These are phyloP conservation scores for Trichothecium sympodiale DNA, from an alignment of 2,329 filamentous ascomycete species.

Conservation along the genomic window DNA sequence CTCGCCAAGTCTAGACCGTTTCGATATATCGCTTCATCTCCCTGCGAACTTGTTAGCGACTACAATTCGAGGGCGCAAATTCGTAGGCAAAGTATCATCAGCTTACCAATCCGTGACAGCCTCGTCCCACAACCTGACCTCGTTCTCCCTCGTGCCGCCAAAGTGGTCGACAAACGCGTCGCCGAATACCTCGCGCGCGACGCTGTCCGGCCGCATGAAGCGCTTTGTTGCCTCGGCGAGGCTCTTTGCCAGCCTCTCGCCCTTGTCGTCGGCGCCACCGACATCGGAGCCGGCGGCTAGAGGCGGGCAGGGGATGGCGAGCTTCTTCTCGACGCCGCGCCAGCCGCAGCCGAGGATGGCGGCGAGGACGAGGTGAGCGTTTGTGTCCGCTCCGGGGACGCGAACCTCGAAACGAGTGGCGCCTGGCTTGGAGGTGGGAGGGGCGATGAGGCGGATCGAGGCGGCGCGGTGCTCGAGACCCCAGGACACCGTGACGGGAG, in stretches of 20 bases:
- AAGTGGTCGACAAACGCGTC: slow-evolving; percentile 95
- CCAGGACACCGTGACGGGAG: slow-evolving; percentile 95
- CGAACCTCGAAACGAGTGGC: slow-evolving; percentile 89
- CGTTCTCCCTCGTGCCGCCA: slow-evolving; percentile 84
- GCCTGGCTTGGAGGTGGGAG: slow-evolving; percentile 72
- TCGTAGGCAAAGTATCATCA: not conserved
- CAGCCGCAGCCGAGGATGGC: slow-evolving; percentile 82
- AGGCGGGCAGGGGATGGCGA: slow-evolving; percentile 71
- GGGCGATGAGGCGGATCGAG: slow-evolving; percentile 79
- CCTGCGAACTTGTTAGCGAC: slow-evolving; percentile 29
- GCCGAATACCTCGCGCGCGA: slow-evolving; percentile 89
- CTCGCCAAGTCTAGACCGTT: slow-evolving; percentile 43
- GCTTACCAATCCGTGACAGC: slow-evolving; percentile 93
- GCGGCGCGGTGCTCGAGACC: slow-evolving; percentile 90
- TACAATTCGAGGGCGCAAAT: too few relatives aligned
- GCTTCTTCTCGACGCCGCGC: slow-evolving; percentile 85
- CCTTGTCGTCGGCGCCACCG: slow-evolving; percentile 59
- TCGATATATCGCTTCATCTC: slow-evolving; percentile 71
- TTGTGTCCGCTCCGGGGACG: slow-evolving; percentile 88
- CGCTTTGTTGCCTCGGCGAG: slow-evolving; percentile 72
- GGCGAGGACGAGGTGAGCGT: slow-evolving; percentile 76
- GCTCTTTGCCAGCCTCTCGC: slow-evolving; percentile 69
- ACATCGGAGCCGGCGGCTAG: slow-evolving; percentile 78
- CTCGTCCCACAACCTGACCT: slow-evolving; percentile 84
- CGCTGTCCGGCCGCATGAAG: slow-evolving; percentile 67